Conservation (phyloP, 768 basidiomycete genomes). For the Boletus rubescentipes region DNA sequence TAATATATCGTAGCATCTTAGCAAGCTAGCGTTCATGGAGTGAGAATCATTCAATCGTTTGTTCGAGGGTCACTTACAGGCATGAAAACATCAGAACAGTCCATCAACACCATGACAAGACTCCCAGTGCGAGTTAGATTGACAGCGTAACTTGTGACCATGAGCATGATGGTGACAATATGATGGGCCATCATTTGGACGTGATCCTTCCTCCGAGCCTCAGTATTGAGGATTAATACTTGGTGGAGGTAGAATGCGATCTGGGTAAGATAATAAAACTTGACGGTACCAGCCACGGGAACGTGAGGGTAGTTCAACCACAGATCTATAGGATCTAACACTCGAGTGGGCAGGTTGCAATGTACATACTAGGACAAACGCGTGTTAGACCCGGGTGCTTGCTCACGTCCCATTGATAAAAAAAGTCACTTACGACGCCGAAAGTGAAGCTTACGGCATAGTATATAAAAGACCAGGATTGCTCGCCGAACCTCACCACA, state of each 20-base stretch:
- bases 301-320: conserved; percentile 85
- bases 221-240: no score
- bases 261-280: conserved; percentile 47
- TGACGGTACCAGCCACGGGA: conserved; percentile 72
- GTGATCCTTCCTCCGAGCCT: conserved; percentile 63
- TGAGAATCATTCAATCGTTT: neutral
- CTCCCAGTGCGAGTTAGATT: conserved; percentile 89
- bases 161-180: conserved; percentile 78
- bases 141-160: conserved; percentile 73
- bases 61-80: conserved; percentile 57
- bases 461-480: conserved; percentile 87
- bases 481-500: conserved; percentile 88
- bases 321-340: conserved; percentile 57
- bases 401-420: conserved; percentile 6
- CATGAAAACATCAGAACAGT: conserved; percentile 88
- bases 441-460: conserved; percentile 71
- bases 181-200: conserved; percentile 96
- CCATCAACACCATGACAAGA: conserved; percentile 89
- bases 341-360: no score
- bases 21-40: conserved; percentile 55
- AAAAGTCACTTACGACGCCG: conserved; percentile 72
- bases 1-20: conserved; percentile 90
- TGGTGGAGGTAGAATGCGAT: no score
- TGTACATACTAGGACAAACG: neutral
- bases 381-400: conserved; percentile 8